Conservation (phyloP, 176 grass and related monocot genomes). For the Saccharum spontaneum region DNA sequence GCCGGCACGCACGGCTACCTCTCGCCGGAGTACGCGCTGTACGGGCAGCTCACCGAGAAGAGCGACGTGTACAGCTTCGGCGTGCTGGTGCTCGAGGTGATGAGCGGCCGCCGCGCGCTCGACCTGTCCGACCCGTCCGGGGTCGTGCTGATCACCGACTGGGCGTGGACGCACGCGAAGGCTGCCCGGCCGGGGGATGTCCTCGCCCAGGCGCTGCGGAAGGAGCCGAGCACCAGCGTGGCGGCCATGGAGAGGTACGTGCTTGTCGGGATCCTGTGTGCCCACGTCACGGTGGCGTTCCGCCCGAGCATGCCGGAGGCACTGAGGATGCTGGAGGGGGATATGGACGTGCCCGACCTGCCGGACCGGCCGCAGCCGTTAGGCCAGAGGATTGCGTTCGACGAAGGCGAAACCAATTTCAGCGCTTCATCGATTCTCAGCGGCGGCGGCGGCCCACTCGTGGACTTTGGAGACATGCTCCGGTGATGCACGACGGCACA, state of each 20-base stretch:
- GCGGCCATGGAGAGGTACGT: constrained; percentile 82
- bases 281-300: constrained; percentile 83
- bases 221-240: constrained; percentile 31
- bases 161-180: constrained; percentile 79
- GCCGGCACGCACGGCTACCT: constrained; percentile 96
- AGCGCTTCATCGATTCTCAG: constrained; percentile 53
- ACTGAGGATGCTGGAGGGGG: constrained; percentile 89
- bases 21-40: constrained; percentile 93
- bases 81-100: constrained; percentile 76
- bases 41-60: constrained; percentile 93
- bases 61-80: constrained; percentile 99
- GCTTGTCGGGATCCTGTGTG: constrained; percentile 75
- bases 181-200: constrained; percentile 55
- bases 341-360: constrained; percentile 70
- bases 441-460: constrained; percentile 3
- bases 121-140: constrained; percentile 70
- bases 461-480: constrained; percentile 59
- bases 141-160: constrained; percentile 82
- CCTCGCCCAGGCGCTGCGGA: constrained; percentile 36
- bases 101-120: constrained; percentile 65
- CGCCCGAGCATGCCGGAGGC: constrained; percentile 81
- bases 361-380: constrained; percentile 71
- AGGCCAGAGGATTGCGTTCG: constrained; percentile 50
- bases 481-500: constrained; percentile 39
- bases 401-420: constrained; percentile 44